phyloP scores from a whole-genome alignment of 2,329 filamentous ascomycete genomes.

The Aspergillus eucalypticola region DNA sequence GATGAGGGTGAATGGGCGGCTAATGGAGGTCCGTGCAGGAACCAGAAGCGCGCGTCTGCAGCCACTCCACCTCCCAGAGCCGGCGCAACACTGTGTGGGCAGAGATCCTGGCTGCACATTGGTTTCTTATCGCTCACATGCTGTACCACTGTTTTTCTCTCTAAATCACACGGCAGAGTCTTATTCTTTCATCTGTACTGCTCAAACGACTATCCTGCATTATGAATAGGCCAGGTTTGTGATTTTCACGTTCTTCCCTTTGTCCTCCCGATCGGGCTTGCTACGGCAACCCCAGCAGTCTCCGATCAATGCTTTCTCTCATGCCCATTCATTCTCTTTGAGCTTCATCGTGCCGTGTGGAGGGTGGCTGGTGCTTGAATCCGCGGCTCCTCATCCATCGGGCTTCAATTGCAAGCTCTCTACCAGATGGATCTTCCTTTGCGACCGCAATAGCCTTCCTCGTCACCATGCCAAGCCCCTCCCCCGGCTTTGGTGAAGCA shows the following conservation, averaged over 20 bases:
- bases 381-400: background rate
- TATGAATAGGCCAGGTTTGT: constrained; percentile 55
- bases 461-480: constrained; percentile 9
- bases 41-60: constrained; percentile 25
- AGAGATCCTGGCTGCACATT: constrained; percentile 23
- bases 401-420: constrained; percentile 25
- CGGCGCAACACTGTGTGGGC: constrained; percentile 24
- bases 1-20: constrained; percentile 4
- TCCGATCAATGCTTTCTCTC: constrained; percentile 3
- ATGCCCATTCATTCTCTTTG: constrained; percentile 7
- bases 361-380: constrained; percentile 7
- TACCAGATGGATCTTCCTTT: constrained; percentile 21
- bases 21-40: constrained; percentile 19
- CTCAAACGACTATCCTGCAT: constrained; percentile 20
- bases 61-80: constrained; percentile 33
- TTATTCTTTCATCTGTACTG: constrained; percentile 16
- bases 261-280: constrained; percentile 18
- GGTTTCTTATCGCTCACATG: constrained; percentile 7
- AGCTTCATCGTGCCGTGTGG: background rate
- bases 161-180: constrained; percentile 3
- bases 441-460: constrained; percentile 23
- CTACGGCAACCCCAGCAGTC: constrained; percentile 13
- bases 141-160: constrained; percentile 1
- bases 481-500: constrained; percentile 4
- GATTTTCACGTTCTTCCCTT: constrained; percentile 29